phyloP scores from a whole-genome alignment of 2,329 filamentous ascomycete genomes.

The Magnaporthiopsis incrustans region DNA sequence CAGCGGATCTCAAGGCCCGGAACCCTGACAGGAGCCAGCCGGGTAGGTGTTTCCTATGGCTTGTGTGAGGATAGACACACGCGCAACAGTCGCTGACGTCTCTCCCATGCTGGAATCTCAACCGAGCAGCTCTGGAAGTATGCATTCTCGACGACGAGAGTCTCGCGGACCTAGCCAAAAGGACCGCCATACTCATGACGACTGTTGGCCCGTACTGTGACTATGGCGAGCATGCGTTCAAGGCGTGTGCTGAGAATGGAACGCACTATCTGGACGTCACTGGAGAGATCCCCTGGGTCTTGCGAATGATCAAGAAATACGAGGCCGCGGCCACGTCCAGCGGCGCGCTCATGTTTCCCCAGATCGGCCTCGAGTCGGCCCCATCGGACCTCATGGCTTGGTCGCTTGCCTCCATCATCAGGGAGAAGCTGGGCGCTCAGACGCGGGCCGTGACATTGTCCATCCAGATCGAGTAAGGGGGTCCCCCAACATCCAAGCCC shows the following conservation, averaged over 20 bases:
- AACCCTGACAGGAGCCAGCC: conserved; percentile 65
- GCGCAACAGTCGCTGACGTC: neutral
- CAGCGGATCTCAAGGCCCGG: conserved; percentile 55
- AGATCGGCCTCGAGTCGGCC: conserved; percentile 54
- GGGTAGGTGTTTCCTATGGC: conserved; percentile 36
- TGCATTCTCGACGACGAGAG: conserved; percentile 37
- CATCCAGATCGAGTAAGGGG: conserved; percentile 21
- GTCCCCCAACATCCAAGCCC: too few relatives aligned
- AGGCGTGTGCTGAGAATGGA: conserved; percentile 52
- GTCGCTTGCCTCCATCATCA: conserved; percentile 41
- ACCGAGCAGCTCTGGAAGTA: conserved; percentile 41
- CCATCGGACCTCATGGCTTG: conserved; percentile 53
- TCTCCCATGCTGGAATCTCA: neutral
- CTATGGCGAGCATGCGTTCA: conserved; percentile 51
- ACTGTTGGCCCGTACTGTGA: conserved; percentile 51
- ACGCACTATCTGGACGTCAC: conserved; percentile 60
- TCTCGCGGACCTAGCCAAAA: conserved; percentile 41
- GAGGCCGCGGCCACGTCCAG: conserved; percentile 40
- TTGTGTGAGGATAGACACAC: neutral
- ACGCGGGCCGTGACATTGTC: conserved; percentile 48
- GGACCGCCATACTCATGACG: conserved; percentile 48
- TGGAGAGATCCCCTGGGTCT: conserved; percentile 50
- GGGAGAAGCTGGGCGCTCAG: conserved; percentile 38
- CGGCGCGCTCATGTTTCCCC: conserved; percentile 53
- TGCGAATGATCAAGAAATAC: conserved; percentile 54